Evolutionary conservation across 2,329 filamentous ascomycete species (phyloP).

Genomic region (Colletotrichum viniferum): DNA sequence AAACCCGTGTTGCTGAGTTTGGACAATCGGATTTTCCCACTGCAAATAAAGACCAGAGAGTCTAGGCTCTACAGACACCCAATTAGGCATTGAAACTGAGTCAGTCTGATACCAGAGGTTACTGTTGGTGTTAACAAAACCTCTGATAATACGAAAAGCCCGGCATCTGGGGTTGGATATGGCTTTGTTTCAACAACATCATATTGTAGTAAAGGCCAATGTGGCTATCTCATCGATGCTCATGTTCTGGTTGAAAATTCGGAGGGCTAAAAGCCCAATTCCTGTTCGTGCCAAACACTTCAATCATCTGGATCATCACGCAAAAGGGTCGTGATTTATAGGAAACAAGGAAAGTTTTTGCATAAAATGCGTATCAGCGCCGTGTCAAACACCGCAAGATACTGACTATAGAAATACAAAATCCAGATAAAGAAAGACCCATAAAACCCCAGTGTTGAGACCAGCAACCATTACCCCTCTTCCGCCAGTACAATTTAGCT

Average conservation of each 20-base stretch:
- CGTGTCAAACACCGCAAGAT: not conserved
- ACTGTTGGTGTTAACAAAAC: not conserved
- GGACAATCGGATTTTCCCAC: not conserved
- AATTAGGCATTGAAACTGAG: not conserved
- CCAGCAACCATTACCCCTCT: not conserved
- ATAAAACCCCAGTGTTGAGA: not conserved
- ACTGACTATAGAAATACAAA: not conserved
- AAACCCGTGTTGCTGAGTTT: not conserved
- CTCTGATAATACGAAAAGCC: not conserved
- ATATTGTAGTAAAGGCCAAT: not conserved
- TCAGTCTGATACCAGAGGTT: not conserved
- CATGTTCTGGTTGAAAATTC: not conserved
- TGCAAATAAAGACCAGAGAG: not conserved
- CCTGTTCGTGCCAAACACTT: fast-evolving
- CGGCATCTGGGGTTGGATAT: not conserved
- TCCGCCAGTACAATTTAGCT: not conserved
- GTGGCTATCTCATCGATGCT: fast-evolving
- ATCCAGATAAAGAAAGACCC: not conserved
- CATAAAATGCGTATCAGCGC: not conserved
- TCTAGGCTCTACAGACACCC: not conserved
- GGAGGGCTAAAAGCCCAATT: not conserved
- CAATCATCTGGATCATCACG: not conserved
- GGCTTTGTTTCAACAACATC: not conserved
- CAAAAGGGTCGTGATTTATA: not conserved
- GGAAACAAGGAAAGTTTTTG: not conserved